Evolutionary conservation across 495 filamentous ascomycete genomes (phyloP), one percentile per base, ranked within the genome.

Genomic region (Annulohypoxylon moriforme): DNA sequence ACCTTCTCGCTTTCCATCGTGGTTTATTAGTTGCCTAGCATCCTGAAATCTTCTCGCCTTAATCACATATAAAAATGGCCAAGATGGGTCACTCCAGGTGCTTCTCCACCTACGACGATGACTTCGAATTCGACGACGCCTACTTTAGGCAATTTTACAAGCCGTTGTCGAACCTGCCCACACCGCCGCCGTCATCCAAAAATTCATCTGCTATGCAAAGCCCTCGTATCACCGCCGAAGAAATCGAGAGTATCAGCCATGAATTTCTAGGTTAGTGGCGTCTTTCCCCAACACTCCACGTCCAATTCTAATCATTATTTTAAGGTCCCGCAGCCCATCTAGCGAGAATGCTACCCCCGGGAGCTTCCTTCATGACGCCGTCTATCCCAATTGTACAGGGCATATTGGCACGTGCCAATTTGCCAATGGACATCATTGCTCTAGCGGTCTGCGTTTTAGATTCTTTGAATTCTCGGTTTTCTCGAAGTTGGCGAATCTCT

Each of bases 141-240:
- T 88, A 87, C 72, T 87, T 88, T 69, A 81, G 81, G 36, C 81
- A 83, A 42, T 87, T 83, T 60, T 90, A 88, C 75, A 84, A 84
- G 31, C 88, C 88, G 14, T 77, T 90, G 29, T 89, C 87, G 5
- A 87, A 85, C 69, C 81, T 90, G 27, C 88, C 88, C 18, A 90
- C 88, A 7, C 88, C 88, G 33, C 88, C 88, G 31, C 82, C 80
- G 6, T 86, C 85, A 22, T 82, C 82, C 29, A 79, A 76, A 73
- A 80, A 76, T 68, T 81, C 80, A 4, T 79, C 77, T 65, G 78
- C 76, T 49, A 68, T 34, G 53, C 81, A 80, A 71, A 84, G 78
- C 59, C 77, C 84, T 62, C 64, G 78, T 29, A 57, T 78, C 61
- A 68, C 78, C 49, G 73, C 83, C 60, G 82, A 81, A 65, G 83